Base-by-base conservation (phyloP, 2,329 filamentous ascomycete genomes). In the Aphanocladium album region DNA sequence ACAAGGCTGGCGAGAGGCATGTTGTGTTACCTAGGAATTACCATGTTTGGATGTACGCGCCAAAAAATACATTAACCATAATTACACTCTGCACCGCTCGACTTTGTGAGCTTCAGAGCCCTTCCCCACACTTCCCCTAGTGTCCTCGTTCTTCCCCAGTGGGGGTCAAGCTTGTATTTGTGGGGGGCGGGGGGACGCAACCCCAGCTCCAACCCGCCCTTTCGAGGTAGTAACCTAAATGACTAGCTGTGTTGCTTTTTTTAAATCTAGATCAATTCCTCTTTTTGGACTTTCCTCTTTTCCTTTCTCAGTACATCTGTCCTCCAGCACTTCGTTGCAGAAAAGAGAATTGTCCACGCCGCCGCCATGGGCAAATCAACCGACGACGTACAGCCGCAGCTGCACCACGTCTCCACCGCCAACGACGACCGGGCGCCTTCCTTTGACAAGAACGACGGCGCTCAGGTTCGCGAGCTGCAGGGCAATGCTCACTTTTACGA, bases 401-500 rank as follows among this genome's bases (percentile, higher is more conserved):
- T 58, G 56, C 56, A 43, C 5, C 56, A 58, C 23, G 37, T 41
- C 7, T 45, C 39, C 50, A 30, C 43, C 16, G 17, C 27, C 2
- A 19, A 60, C 7, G 50, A 60, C 8, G 50, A 54, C 7, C 57
- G 57, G n/a, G n/a, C n/a, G 5, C 53, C 53, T 21, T 60, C 59
- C 11, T 45, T 50, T 50, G 56, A 62, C 57, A 69, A 71, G 62
- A n/a, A 59, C 6, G 41, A 57, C 30, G 66, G 30, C 21, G 43
- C 64, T 46, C 61, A 66, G 33, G 63, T 70, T 41, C 69, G 62
- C 23, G 66, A 71, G 54, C 60, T 72, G 6, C 69, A 72, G 62
- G 70, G 70, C 35, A 64, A 69, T 45, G 67, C 66, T 3, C 56
- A 66, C 37, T 72, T 66, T 58, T 62, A 68, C 53, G 69, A 71